These are phyloP conservation scores for Hypomyces perniciosus DNA, from an alignment of 2,329 filamentous ascomycete genomes.

Conservation along the genomic window DNA sequence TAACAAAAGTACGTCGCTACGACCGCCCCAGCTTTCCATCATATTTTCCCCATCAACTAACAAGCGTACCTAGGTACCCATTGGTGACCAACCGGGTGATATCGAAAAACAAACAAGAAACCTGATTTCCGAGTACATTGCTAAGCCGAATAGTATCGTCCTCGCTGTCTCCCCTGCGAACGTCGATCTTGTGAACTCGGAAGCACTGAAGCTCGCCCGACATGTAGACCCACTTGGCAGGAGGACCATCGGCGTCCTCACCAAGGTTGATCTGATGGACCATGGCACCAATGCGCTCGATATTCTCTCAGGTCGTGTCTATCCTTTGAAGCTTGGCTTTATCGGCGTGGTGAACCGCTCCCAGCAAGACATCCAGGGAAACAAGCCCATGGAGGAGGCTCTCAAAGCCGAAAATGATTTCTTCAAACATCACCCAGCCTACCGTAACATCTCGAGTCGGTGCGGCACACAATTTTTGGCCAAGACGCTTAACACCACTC, in stretches of 20 bases:
- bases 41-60: conserved; percentile 15
- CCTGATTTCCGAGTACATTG: conserved; percentile 95
- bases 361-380: conserved; percentile 94
- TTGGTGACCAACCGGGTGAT: conserved; percentile 93
- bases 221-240: conserved; percentile 94
- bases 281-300: conserved; percentile 97
- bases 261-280: conserved; percentile 97
- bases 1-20: conserved; percentile 69
- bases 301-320: conserved; percentile 94
- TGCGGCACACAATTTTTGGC: conserved; percentile 93
- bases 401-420: conserved; percentile 87
- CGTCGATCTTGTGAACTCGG: conserved; percentile 96
- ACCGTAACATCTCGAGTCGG: conserved; percentile 88
- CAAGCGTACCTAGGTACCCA: conserved; percentile 62
- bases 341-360: conserved; percentile 98
- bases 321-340: conserved; percentile 93
- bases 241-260: conserved; percentile 92
- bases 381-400: conserved; percentile 90
- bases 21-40: not conserved
- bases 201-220: conserved; percentile 90
- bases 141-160: conserved; percentile 97
- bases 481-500: conserved; percentile 87
- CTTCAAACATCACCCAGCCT: conserved; percentile 94
- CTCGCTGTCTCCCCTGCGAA: conserved; percentile 95
- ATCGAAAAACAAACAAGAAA: conserved; percentile 98